These are phyloP conservation scores for carrot (Daucus carota) DNA, from an alignment of 129 eudicot genomes.

Conservation along the genomic window DNA sequence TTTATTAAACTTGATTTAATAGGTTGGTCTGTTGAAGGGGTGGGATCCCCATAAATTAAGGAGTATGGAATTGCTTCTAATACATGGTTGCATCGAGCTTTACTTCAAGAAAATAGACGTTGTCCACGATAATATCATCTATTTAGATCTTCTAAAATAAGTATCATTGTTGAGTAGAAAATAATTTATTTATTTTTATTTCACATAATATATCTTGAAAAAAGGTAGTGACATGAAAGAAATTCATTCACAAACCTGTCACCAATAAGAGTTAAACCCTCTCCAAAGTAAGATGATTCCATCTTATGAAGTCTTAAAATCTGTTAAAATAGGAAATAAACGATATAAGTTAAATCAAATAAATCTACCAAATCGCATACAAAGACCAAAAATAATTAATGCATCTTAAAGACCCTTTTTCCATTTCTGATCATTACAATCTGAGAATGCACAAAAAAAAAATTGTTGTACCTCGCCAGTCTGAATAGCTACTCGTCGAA, in stretches of 20 bases:
- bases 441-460: neutral
- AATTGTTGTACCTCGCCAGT: conserved; percentile 59
- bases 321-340: conserved; percentile 31
- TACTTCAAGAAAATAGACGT: neutral
- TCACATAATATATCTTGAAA: neutral
- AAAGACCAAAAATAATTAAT: neutral
- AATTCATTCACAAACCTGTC: conserved; percentile 43
- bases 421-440: neutral
- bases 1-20: no score
- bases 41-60: no score
- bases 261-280: conserved; percentile 84
- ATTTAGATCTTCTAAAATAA: neutral
- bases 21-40: no score
- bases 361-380: neutral
- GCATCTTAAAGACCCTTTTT: neutral
- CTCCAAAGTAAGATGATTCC: conserved; percentile 65
- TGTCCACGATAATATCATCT: neutral
- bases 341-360: neutral
- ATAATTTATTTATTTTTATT: neutral
- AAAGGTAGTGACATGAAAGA: neutral
- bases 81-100: neutral
- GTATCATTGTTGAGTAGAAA: neutral
- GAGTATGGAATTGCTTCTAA: neutral
- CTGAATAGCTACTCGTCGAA: conserved; percentile 68
- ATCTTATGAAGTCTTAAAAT: conserved; percentile 42